Conservation (phyloP, 2,329 filamentous ascomycete genomes). For the Fusarium nematophilum region DNA sequence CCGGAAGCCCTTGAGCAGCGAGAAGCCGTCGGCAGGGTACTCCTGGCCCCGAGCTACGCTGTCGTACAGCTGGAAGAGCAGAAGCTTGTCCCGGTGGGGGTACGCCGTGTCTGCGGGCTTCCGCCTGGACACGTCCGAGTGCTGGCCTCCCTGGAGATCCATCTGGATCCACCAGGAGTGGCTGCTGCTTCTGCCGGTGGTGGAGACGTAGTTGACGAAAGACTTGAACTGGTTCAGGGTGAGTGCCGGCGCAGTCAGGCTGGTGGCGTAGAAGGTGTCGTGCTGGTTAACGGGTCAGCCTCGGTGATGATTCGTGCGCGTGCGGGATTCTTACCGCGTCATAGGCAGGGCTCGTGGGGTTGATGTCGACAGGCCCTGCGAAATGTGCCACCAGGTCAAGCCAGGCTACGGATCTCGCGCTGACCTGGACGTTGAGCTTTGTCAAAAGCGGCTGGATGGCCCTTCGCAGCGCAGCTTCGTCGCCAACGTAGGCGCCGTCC, state of each 20-base stretch:
- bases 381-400: slow-evolving; percentile 41
- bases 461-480: slow-evolving; percentile 26
- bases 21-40: slow-evolving; percentile 51
- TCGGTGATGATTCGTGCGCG: rapidly evolving
- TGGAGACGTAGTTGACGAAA: slow-evolving; percentile 42
- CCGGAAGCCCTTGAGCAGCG: slow-evolving; percentile 49
- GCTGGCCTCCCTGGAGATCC: slow-evolving; percentile 48
- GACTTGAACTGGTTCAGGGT: slow-evolving; percentile 36
- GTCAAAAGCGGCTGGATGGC: slow-evolving; percentile 33
- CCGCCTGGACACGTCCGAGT: slow-evolving; percentile 51
- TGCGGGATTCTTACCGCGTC: slow-evolving; percentile 25
- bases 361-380: slow-evolving; percentile 29
- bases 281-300: slow-evolving; percentile 34
- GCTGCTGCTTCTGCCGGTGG: slow-evolving; percentile 27
- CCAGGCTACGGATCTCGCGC: slow-evolving; percentile 39
- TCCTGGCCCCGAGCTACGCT: slow-evolving; percentile 37
- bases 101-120: slow-evolving; percentile 49
- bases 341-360: slow-evolving; percentile 41
- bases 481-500: slow-evolving; percentile 43
- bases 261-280: slow-evolving; percentile 48
- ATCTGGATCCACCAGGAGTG: slow-evolving; percentile 45
- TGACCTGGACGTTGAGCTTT: slow-evolving; percentile 28
- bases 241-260: slow-evolving; percentile 40
- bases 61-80: slow-evolving; percentile 64
- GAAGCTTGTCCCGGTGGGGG: slow-evolving; percentile 56